Evolutionary conservation across 352 stramenopile genomes (phyloP).

Genomic region (Pythium vanterpoolii): DNA sequence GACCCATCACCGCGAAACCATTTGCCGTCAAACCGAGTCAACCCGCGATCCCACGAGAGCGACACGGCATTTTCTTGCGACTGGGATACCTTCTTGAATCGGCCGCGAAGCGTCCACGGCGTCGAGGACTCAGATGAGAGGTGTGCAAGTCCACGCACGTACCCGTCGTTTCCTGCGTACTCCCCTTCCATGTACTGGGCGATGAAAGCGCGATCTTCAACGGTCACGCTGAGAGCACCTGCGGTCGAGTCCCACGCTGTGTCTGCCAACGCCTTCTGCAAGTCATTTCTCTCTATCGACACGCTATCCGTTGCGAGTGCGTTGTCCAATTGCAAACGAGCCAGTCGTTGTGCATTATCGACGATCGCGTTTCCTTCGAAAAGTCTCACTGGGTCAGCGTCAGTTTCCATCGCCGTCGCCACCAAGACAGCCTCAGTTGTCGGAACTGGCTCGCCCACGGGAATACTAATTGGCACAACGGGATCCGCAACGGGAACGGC

Average conservation of each 20-base stretch:
- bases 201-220: slow-evolving; percentile 40
- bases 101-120: slow-evolving; percentile 62
- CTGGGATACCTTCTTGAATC: slow-evolving; percentile 65
- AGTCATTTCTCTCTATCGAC: slow-evolving; percentile 18
- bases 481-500: slow-evolving; percentile 38
- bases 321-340: slow-evolving; percentile 2
- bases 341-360: slow-evolving; percentile 2
- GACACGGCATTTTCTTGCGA: slow-evolving; percentile 70
- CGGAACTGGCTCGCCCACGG: slow-evolving; percentile 37
- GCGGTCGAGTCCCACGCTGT: slow-evolving; percentile 70
- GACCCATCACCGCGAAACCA: slow-evolving; percentile 84
- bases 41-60: slow-evolving; percentile 53
- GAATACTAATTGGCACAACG: slow-evolving; percentile 30
- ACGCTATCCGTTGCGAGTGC: neutral
- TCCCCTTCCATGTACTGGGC: slow-evolving; percentile 67
- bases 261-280: neutral
- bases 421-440: slow-evolving; percentile 20
- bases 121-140: slow-evolving; percentile 20
- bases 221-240: slow-evolving; percentile 45
- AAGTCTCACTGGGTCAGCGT: slow-evolving; percentile 28
- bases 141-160: slow-evolving; percentile 50
- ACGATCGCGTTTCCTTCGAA: neutral
- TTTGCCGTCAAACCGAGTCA: slow-evolving; percentile 72
- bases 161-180: slow-evolving; percentile 72
- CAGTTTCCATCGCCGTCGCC: slow-evolving; percentile 44